Conservation (phyloP, 2,329 filamentous ascomycete genomes). For the Parastagonospora avenae region DNA sequence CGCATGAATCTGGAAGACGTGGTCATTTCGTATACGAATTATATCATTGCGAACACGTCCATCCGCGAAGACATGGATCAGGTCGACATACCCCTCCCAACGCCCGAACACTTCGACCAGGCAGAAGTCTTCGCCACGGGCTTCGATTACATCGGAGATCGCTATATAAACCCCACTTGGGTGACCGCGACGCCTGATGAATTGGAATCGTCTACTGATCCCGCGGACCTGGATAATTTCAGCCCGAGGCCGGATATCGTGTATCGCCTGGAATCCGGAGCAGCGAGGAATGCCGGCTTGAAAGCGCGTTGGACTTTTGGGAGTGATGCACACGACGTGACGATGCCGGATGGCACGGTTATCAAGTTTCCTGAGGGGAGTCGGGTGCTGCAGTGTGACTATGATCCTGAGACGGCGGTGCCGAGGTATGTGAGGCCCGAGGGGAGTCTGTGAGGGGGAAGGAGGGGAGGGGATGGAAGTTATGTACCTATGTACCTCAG, state of each 20-base stretch:
- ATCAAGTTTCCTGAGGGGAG: constrained; percentile 6
- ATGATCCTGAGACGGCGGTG: constrained; percentile 6
- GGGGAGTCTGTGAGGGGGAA: constrained; percentile 2
- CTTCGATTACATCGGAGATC: neutral
- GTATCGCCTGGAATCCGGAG: constrained; percentile 5
- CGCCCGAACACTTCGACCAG: constrained; percentile 4
- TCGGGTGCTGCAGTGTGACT: constrained; percentile 5
- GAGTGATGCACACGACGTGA: neutral
- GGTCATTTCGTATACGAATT: constrained; percentile 4
- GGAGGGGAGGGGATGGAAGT: too few species aligned
- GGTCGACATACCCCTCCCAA: constrained; percentile 1
- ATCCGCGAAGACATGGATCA: constrained; percentile 11
- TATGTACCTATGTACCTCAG: too few species aligned
- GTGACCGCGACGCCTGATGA: constrained; percentile 12
- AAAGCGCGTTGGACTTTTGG: constrained; percentile 6
- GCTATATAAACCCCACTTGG: constrained; percentile 2
- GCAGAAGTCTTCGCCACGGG: constrained; percentile 1
- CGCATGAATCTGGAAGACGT: constrained; percentile 13
- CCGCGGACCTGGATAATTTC: neutral
- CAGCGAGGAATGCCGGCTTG: constrained; percentile 5
- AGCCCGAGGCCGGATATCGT: constrained; percentile 9
- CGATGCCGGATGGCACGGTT: too few species aligned
- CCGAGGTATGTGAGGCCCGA: constrained; percentile 2
- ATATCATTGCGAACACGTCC: neutral
- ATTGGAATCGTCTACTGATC: constrained; percentile 4